phyloP scores from a whole-genome alignment of 2,329 filamentous ascomycete species.

The Trichoderma sp. region DNA sequence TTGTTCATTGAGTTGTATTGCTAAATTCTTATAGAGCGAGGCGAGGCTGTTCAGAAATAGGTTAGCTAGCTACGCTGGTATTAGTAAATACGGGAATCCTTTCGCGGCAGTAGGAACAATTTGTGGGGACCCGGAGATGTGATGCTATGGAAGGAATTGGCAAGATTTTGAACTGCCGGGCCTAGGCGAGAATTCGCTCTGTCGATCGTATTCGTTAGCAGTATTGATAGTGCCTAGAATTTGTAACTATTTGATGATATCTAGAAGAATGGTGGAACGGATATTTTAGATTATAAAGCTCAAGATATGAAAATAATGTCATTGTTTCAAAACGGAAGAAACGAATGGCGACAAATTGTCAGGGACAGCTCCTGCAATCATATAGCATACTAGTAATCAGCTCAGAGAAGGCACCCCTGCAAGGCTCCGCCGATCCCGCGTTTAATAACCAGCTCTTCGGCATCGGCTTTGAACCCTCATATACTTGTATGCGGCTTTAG shows the following conservation, averaged over 20 bases:
- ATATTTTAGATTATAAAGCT: neutral
- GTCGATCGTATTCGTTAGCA: neutral
- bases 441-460: neutral
- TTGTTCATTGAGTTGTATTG: neutral
- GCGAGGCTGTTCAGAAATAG: neutral
- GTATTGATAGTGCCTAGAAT: neutral
- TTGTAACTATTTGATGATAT: too few species aligned
- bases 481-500: neutral
- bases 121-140: neutral
- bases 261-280: too few species aligned
- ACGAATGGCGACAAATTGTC: neutral
- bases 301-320: neutral
- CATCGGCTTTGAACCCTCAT: neutral
- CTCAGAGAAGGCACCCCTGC: neutral
- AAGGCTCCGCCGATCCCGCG: neutral
- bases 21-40: neutral
- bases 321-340: neutral
- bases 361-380: neutral
- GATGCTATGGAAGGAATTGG: neutral
- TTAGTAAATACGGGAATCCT: neutral
- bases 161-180: neutral
- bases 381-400: neutral
- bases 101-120: neutral
- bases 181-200: too few species aligned
- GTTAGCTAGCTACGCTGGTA: neutral